Evolutionary conservation across 257 asterid species (phyloP).

Genomic region (Scutellaria galericulata): DNA sequence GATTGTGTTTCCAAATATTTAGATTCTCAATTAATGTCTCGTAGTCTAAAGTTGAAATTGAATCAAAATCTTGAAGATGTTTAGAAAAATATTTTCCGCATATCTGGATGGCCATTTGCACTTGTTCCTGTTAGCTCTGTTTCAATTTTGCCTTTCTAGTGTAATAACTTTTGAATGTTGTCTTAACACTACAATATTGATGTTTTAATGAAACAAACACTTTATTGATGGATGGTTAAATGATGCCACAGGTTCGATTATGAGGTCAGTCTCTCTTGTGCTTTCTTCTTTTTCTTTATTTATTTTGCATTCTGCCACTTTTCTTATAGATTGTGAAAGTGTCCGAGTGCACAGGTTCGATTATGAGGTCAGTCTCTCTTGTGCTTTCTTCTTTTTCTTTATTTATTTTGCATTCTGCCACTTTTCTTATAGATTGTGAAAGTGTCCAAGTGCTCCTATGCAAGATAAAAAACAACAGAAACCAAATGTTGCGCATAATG

Average conservation of each 20-base stretch:
- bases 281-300: background rate
- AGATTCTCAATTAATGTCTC: conserved; percentile 1
- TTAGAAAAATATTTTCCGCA: background rate
- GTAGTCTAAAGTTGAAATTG: conserved; percentile 20
- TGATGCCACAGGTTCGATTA: conserved; percentile 77
- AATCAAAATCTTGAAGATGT: background rate
- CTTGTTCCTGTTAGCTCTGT: no score
- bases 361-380: no score
- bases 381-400: no score
- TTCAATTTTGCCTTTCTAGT: no score
- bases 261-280: conserved; percentile 62
- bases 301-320: background rate
- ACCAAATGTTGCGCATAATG: no score
- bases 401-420: no score
- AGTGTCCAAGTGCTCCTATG: no score
- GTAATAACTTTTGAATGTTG: background rate
- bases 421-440: no score
- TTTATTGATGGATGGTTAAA: conserved; percentile 40
- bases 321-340: background rate
- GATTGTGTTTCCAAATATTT: conserved; percentile 4
- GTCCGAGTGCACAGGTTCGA: no score
- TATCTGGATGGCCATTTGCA: background rate
- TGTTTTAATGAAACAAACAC: conserved; percentile 44
- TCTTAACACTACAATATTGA: conserved; percentile 36
- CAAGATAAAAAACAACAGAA: no score